Percentiles rank a stretch among this genome's conserved stretches.
Conservation (phyloP, 2,329 filamentous ascomycete species). For the Colletotrichum scovillei region DNA sequence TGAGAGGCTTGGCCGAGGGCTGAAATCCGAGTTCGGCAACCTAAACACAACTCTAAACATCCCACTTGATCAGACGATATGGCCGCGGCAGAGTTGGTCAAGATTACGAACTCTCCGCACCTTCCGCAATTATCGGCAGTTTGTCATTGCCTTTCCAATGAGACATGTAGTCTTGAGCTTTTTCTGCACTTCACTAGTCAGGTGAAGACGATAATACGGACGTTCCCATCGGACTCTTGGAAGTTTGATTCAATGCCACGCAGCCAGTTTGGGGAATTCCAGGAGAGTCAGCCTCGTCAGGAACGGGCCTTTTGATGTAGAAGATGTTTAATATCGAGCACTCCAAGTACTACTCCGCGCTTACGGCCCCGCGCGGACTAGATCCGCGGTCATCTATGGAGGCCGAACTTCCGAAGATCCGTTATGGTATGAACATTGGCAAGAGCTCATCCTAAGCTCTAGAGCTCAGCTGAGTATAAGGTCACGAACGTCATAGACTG, state of each 20-base stretch:
- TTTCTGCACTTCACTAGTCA: neutral
- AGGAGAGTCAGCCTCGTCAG: neutral
- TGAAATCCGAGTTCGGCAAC: neutral
- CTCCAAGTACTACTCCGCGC: neutral
- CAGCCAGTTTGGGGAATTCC: constrained; percentile 4
- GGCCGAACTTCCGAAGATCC: neutral
- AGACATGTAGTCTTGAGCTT: no score
- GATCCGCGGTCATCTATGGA: neutral
- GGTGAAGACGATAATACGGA: neutral
- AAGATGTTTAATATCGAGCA: constrained; percentile 1
- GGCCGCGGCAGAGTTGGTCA: neutral
- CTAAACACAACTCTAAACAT: neutral
- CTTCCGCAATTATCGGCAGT: neutral
- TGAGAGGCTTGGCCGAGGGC: neutral
- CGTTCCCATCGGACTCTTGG: constrained; percentile 20
- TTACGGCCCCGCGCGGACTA: neutral
- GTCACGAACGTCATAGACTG: neutral
- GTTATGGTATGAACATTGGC: neutral
- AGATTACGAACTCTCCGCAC: neutral
- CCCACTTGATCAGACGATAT: neutral
- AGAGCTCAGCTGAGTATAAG: neutral
- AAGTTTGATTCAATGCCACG: neutral
- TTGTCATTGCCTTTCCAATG: neutral
- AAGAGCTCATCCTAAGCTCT: neutral
- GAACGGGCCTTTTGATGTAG: neutral